Conservation (phyloP, 2,329 filamentous ascomycete genomes). For the Fusarium caatingaense region DNA sequence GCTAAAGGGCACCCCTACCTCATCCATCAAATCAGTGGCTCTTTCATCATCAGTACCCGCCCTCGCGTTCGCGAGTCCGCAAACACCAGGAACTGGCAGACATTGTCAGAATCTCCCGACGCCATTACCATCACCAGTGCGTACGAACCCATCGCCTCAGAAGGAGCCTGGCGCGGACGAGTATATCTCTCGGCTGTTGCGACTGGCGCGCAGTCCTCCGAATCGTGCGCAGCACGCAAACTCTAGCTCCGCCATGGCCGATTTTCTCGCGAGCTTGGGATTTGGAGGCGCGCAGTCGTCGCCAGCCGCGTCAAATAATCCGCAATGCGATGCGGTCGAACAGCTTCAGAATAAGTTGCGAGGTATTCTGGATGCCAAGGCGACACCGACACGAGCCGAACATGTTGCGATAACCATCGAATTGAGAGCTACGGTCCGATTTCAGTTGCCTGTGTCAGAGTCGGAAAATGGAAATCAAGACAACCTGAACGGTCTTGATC, state of each 20-base stretch:
- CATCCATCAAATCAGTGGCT: conserved; percentile 14
- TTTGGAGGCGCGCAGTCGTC: conserved; percentile 44
- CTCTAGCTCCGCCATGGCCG: conserved; percentile 48
- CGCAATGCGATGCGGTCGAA: conserved; percentile 51
- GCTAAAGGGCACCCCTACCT: conserved; percentile 13
- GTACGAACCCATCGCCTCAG: conserved; percentile 16
- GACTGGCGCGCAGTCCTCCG: conserved; percentile 21
- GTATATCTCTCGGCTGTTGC: conserved; percentile 33
- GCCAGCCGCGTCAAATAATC: conserved; percentile 35
- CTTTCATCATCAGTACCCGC: conserved; percentile 1
- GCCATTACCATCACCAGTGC: conserved; percentile 9
- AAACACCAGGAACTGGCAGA: conserved; percentile 7
- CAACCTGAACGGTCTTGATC: conserved; percentile 50
- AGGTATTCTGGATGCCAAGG: conserved; percentile 55
- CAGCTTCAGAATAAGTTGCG: conserved; percentile 62
- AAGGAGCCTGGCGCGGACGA: conserved; percentile 32
- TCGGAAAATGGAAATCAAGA: conserved; percentile 52
- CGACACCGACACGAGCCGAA: conserved; percentile 61
- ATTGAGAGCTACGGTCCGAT: conserved; percentile 57
- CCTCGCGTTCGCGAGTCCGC: conserved; percentile 28
- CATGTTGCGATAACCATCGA: conserved; percentile 61
- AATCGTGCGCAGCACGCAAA: background rate
- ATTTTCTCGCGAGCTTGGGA: conserved; percentile 54
- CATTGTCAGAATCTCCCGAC: background rate
- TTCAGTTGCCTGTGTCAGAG: conserved; percentile 55